Conservation (phyloP, 2,329 filamentous ascomycete genomes). For the Fusarium sublunatum region DNA sequence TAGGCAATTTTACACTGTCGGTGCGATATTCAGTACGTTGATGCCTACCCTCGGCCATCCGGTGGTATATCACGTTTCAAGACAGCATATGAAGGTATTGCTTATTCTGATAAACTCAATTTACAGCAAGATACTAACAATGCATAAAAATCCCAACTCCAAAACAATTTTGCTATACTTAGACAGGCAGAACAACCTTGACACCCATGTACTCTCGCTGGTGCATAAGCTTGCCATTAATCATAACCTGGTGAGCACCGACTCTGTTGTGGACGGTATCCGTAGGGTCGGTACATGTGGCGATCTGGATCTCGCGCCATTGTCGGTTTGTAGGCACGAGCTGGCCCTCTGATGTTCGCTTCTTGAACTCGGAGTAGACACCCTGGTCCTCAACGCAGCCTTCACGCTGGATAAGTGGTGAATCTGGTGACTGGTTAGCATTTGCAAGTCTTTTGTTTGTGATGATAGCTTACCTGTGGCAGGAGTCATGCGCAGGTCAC, state of each 20-base stretch:
- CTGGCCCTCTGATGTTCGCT: conserved; percentile 53
- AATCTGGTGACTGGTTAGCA: conserved; percentile 27
- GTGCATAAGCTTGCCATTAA: conserved; percentile 59
- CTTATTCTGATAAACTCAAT: neutral
- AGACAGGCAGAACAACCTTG: conserved; percentile 58
- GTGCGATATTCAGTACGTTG: too few relatives aligned
- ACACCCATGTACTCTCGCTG: conserved; percentile 60
- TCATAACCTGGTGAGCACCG: conserved; percentile 56
- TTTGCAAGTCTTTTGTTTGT: neutral
- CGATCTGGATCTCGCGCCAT: conserved; percentile 63
- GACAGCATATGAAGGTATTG: too few relatives aligned
- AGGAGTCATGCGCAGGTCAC: conserved; percentile 57
- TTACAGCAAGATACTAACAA: neutral
- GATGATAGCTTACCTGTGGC: conserved; percentile 35
- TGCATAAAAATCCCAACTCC: neutral
- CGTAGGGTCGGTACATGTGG: conserved; percentile 56
- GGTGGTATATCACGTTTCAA: too few relatives aligned
- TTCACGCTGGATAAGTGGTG: conserved; percentile 50
- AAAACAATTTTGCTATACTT: neutral
- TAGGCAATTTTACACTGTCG: too few relatives aligned
- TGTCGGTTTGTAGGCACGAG: conserved; percentile 59
- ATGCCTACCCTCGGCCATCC: too few relatives aligned
- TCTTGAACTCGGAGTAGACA: conserved; percentile 59
- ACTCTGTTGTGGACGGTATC: conserved; percentile 55
- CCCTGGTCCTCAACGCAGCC: conserved; percentile 58